phyloP scores from a whole-genome alignment of 2,329 filamentous ascomycete genomes.

The Fusarium albidum region DNA sequence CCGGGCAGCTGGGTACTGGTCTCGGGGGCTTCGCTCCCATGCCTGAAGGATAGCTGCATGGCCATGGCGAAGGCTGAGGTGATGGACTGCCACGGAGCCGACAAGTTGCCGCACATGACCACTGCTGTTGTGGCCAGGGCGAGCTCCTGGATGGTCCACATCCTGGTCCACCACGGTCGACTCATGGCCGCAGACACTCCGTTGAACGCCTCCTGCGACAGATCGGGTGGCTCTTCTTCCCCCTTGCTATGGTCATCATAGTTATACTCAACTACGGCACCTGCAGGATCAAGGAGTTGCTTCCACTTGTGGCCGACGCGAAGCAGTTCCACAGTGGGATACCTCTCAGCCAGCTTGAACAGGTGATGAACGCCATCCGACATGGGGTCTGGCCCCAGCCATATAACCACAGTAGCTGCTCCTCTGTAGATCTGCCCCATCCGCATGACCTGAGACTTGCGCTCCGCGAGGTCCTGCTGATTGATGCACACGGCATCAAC shows the following conservation, averaged over 20 bases:
- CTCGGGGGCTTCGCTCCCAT: not conserved
- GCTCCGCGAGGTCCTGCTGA: not conserved
- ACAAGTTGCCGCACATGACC: not conserved
- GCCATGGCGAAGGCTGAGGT: not conserved
- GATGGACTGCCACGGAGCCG: not conserved
- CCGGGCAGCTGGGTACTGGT: not conserved
- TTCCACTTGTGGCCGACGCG: too few species aligned
- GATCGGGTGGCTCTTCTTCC: not conserved
- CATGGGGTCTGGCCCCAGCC: not conserved
- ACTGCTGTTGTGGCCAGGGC: not conserved
- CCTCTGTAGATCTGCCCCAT: not conserved
- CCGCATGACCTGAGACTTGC: not conserved
- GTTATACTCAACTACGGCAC: not conserved
- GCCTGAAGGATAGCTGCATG: not conserved
- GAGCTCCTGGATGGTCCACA: slow-evolving; percentile 1
- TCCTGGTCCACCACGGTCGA: slow-evolving; percentile 1
- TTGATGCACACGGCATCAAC: slow-evolving; percentile 5
- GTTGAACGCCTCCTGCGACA: not conserved
- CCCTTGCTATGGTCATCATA: not conserved
- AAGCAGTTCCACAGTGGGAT: not conserved
- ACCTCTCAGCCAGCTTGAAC: not conserved
- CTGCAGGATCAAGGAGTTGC: too few species aligned
- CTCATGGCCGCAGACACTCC: not conserved
- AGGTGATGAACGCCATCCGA: not conserved
- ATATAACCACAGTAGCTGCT: not conserved